Evolutionary conservation across 768 basidiomycete genomes (phyloP).

Genomic region (Suillus decipiens): DNA sequence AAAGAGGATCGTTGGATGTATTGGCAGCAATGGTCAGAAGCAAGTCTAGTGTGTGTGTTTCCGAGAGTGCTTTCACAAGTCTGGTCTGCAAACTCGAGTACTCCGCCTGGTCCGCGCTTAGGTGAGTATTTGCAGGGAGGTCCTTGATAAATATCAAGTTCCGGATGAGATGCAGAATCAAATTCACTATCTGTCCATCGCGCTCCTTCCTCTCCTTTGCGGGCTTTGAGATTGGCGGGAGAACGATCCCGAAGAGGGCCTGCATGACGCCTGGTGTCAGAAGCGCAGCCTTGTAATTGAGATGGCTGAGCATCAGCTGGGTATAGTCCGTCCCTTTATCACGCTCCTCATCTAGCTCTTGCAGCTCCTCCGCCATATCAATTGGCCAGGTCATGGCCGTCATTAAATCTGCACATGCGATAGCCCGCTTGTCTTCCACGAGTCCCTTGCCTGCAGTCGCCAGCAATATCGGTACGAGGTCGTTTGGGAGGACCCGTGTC

Average conservation of each 20-base stretch:
- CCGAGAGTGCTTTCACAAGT: conserved; percentile 68
- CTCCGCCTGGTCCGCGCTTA: conserved; percentile 79
- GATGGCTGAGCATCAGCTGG: conserved; percentile 74
- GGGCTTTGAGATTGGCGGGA: conserved; percentile 77
- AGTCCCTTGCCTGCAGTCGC: conserved; percentile 76
- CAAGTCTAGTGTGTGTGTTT: conserved; percentile 73
- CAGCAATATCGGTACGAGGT: conserved; percentile 83
- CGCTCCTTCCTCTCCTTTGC: conserved; percentile 70
- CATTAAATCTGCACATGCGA: conserved; percentile 85
- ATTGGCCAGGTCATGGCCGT: conserved; percentile 99
- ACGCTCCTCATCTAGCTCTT: conserved; percentile 81
- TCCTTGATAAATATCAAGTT: conserved; percentile 97
- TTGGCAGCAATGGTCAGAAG: conserved; percentile 87
- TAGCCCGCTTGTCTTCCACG: conserved; percentile 80
- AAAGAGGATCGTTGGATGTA: conserved; percentile 70
- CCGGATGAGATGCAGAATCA: conserved; percentile 86
- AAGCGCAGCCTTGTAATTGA: conserved; percentile 81
- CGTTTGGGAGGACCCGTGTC: conserved; percentile 82
- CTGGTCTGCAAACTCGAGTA: conserved; percentile 76
- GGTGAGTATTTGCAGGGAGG: conserved; percentile 65
- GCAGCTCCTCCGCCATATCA: conserved; percentile 90
- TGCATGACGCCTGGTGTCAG: conserved; percentile 68
- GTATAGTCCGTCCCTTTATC: conserved; percentile 90
- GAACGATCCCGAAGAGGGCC: conserved; percentile 70
- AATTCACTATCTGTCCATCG: conserved; percentile 85